These are phyloP conservation scores for Rhynchosporium agropyri DNA, from an alignment of 2,329 filamentous ascomycete species.

Conservation along the genomic window DNA sequence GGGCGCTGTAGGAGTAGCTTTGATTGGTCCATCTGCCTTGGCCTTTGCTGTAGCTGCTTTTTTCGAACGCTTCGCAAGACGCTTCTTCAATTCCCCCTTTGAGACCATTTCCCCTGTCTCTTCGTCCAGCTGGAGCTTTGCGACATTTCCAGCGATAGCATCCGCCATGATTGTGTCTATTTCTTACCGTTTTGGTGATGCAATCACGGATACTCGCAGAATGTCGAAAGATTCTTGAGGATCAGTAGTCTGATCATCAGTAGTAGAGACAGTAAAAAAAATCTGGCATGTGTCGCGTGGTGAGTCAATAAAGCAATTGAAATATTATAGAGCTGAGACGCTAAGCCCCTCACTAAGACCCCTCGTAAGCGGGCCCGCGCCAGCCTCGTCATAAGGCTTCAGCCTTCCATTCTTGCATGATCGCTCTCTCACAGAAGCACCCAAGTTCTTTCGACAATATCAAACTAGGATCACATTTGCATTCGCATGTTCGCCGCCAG, in stretches of 20 bases:
- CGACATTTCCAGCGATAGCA: conserved; percentile 47
- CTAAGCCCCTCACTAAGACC: conserved; percentile 14
- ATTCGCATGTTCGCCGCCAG: conserved; percentile 29
- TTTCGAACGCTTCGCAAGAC: conserved; percentile 59
- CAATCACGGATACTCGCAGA: neutral
- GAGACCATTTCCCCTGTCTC: conserved; percentile 68
- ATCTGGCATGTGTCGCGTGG: conserved; percentile 7
- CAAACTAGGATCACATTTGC: neutral
- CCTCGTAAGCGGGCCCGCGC: too few species aligned
- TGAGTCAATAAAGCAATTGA: conserved; percentile 21
- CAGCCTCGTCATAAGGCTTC: too few species aligned
- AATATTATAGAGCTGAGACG: neutral
- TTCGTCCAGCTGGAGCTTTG: conserved; percentile 64
- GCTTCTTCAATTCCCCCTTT: conserved; percentile 65
- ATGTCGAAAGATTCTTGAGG: neutral
- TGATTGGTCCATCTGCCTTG: conserved; percentile 48
- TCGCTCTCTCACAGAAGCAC: too few species aligned
- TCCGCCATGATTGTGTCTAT: conserved; percentile 48
- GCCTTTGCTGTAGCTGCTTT: conserved; percentile 57
- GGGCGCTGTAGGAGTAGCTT: conserved; percentile 31
- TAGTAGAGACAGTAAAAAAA: neutral
- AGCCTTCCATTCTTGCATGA: neutral
- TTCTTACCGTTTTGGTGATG: neutral
- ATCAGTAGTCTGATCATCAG: neutral
- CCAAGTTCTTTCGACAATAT: too few species aligned